These are phyloP conservation scores for Entomophthora muscae DNA, from an alignment of 371 early-diverging fungal genomes.

Conservation along the genomic window DNA sequence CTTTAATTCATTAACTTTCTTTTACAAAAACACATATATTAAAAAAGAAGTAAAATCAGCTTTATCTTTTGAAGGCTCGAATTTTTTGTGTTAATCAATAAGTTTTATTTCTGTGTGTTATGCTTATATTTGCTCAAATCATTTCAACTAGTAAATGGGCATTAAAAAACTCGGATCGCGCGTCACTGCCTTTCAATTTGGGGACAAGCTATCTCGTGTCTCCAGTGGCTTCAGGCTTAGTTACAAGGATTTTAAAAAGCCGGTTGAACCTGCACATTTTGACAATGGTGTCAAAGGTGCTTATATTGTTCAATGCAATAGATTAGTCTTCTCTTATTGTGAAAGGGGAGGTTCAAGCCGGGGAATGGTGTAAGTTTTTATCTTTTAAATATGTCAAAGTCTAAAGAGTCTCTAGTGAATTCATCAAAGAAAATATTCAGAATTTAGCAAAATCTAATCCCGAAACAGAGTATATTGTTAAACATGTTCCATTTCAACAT, in stretches of 20 bases:
- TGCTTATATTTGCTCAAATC: too few species aligned
- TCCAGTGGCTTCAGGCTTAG: not conserved
- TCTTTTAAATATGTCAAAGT: not conserved
- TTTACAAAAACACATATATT: too few species aligned
- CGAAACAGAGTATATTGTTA: slow-evolving; percentile 61
- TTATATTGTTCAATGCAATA: slow-evolving; percentile 62
- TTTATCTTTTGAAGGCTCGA: too few species aligned
- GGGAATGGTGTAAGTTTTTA: slow-evolving; percentile 45
- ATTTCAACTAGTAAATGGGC: not conserved
- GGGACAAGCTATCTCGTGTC: not conserved
- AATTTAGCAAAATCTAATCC: slow-evolving; percentile 55
- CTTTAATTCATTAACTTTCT: too few species aligned
- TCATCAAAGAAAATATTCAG: slow-evolving; percentile 40
- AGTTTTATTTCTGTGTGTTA: too few species aligned
- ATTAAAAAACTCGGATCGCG: not conserved
- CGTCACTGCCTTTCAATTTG: not conserved
- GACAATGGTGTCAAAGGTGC: slow-evolving; percentile 61
- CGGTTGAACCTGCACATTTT: slow-evolving; percentile 19
- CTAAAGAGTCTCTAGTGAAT: slow-evolving; percentile 26
- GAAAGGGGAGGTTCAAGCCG: slow-evolving; percentile 68
- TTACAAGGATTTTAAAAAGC: not conserved
- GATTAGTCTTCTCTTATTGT: slow-evolving; percentile 68
- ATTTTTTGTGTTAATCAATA: too few species aligned
- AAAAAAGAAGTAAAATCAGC: too few species aligned
- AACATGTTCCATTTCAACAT: slow-evolving; percentile 56